Evolutionary conservation across 352 stramenopile genomes (phyloP), one percentile per base, ranked within the genome.

Genomic region (Pythium myriotylum): DNA sequence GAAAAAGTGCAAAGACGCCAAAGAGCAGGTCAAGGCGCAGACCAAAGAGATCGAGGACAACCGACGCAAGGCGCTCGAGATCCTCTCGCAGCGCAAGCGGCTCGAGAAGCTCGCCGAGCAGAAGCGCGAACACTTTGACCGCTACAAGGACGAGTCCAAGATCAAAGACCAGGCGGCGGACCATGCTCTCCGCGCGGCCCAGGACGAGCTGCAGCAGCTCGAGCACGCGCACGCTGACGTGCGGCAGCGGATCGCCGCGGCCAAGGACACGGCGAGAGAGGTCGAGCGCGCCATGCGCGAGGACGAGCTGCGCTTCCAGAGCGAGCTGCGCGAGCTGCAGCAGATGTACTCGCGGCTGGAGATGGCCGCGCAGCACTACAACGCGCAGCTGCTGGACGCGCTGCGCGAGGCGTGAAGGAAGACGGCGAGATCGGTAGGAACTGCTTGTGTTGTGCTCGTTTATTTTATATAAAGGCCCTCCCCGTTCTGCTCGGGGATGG

Each of bases 281-380:
- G n/a, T 88, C 14, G 74, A 94, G 65, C 70, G 79, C 40, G 77
- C 84, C 56, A 82, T 81, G 65, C 77, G 74, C 45, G 84, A 92
- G 43, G 74, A 86, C 26, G 77, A 89, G 65, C 69, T 76, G 29
- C 77, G 72, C 17, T 89, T 77, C 61, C 67, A 89, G 67, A 82
- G 81, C 20, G 79, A 91, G 40, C 61, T 92, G 14, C 71, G 83
- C 55, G 73, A 87, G 17, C 49, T 92, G 33, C 59, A 88, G 55
- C 55, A 92, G 76, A 89, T 90, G 77, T 92, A 89, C 68, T 66
- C 68, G 16, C 76, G 81, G 19, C 59, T 92, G 52, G 77, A 86
- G 56, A 65, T 86, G 49, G 69, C 84, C 1, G 72, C 78, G 23
- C 66, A 88, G 57, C 80, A 76, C 59, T 92, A 92, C 76, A 92